Evolutionary conservation across 257 asterid genomes (phyloP), one percentile per base, ranked within the genome.

Genomic region (Solanum rostratum): DNA sequence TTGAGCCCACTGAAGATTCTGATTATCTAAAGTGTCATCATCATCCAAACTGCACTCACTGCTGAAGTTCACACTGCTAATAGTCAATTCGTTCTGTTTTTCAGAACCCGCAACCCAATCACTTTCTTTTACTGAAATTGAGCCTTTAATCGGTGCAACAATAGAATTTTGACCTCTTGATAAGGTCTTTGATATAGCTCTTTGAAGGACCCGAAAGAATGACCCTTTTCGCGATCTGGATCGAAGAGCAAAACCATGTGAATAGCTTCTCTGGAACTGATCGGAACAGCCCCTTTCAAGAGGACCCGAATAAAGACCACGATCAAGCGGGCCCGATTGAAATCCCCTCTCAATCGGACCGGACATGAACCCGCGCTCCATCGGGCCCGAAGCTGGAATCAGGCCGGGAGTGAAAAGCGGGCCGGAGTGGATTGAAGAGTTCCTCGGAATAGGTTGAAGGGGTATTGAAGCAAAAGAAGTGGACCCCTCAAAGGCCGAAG

Each of bases 1-100:
- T 86, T 96, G 99, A 54, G 99, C 99, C 99, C 99, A 96, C 88
- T 95, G 98, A 60, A 96, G 93, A 90, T 94, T 93, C 89, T 89
- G 95, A 74, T 73, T 86, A 45, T 88, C 96, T 53, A 86, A 81
- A 12, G 92, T 87, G 82, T 94, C 97, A 69, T 91, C 94, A 46
- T 93, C 95, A 19, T 93, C 97, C 68, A 93, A 90, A 82, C 96
- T 93, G 84, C 92, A 92, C 87, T 91, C 97, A 41, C 96, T 91
- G 90, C 97, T 91, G 85, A 94, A 90, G 89, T 93, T 94, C 37
- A 92, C 93, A 87, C 97, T 93, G 50, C 94, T 93, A 54, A 94
- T 84, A 0, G 97, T 93, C 30, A 93, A 84, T 84, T 94, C 98
- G 79, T 92, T 94, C 79, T 92, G 97, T 73, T 96, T 94, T 86